Conservation (phyloP, 2,329 filamentous ascomycete species). For the Aspergillus sp. region DNA sequence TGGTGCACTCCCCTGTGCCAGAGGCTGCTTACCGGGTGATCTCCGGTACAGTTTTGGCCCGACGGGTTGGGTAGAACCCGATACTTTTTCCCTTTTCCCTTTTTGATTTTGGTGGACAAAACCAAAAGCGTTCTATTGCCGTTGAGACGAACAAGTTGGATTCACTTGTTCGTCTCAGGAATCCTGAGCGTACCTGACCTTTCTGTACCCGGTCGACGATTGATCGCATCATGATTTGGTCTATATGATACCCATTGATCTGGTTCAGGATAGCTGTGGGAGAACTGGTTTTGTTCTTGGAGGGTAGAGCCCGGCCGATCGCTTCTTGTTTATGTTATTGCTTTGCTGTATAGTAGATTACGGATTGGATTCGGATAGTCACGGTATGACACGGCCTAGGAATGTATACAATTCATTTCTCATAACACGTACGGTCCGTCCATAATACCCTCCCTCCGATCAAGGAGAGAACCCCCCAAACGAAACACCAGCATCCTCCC, state of each 20-base stretch:
- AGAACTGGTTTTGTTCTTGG: neutral
- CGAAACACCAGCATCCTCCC: conserved; percentile 12
- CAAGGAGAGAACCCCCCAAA: conserved; percentile 7
- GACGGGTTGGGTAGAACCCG: no score
- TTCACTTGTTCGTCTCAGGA: neutral
- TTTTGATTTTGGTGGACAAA: neutral
- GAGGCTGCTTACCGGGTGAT: neutral
- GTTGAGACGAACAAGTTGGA: neutral
- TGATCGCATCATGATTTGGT: conserved; percentile 4
- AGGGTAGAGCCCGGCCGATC: neutral
- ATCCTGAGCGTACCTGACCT: neutral
- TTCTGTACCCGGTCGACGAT: conserved; percentile 1
- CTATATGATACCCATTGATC: conserved; percentile 10
- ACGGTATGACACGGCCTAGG: conserved; percentile 1
- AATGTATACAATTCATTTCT: neutral
- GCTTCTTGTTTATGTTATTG: neutral
- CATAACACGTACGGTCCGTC: neutral
- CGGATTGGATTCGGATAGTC: neutral
- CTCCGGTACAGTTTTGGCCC: no score
- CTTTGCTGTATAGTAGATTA: neutral
- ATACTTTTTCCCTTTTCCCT: neutral
- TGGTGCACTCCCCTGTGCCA: neutral
- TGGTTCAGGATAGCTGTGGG: neutral
- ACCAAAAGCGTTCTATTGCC: neutral
- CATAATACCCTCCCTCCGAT: neutral